Evolutionary conservation across 768 basidiomycete species (phyloP), one percentile per base, ranked within the genome.

Genomic region (Suillus spraguei): DNA sequence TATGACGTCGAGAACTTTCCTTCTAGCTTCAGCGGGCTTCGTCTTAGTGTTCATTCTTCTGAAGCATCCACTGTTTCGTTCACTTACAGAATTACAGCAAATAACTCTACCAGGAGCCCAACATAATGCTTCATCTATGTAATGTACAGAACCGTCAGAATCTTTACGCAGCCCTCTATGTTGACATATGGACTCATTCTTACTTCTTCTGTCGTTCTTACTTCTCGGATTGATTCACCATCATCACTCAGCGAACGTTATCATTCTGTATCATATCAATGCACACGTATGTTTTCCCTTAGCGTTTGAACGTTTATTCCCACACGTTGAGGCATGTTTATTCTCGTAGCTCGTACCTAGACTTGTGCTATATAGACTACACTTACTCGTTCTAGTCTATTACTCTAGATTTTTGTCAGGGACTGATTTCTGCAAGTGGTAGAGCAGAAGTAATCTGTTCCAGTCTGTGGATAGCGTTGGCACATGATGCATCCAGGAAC

Each of bases 401-500:
- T n/a, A 28, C 28, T 28, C 44, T 60, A 73, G 53, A 75, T 67
- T 74, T 89, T 88, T 61, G 77, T 81, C 80, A 86, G 73, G 47
- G 87, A 84, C 66, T 87, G 82, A 52, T 87, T 85, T 67, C 81
- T 81, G 71, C 88, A 89, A 4, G 78, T 78, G 62, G 78, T 74
- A 20, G 84, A 80, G 67, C 88, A 89, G 71, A 89, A 89, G 71
- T 88, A 87, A 75, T 89, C 87, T 5, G 71, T 76, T 44, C 80
- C 80, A 62, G 83, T 82, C 71, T 89, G 87, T 24, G 88, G 88
- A 64, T 83, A 76, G 47, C 75, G 78, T 68, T 86, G 73, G 68
- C 88, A 90, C 85, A 89, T 85, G 68, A 90, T 87, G 66, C 88
- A 89, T 11, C 83, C 80, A 16, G 78, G 70, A 39, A 76, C 82